Evolutionary conservation across 202 grass and related monocot species (phyloP).

Genomic region (Musa balbisiana): DNA sequence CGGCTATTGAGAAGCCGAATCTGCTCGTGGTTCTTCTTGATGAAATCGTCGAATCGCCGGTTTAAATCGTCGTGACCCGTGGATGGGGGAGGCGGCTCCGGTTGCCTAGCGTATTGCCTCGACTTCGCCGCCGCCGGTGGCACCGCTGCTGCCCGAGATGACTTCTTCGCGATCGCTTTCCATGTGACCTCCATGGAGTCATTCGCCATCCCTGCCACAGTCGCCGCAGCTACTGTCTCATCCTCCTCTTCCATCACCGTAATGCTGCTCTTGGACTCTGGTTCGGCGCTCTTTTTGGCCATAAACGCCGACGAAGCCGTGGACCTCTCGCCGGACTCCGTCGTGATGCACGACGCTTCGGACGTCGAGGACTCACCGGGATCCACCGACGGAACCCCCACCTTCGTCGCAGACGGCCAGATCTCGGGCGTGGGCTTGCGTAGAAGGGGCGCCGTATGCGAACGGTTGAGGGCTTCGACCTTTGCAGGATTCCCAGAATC

Average conservation of each 20-base stretch:
- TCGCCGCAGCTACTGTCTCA: no score
- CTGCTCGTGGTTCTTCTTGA: constrained; percentile 72
- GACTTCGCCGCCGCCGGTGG: constrained; percentile 19
- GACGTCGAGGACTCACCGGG: constrained; percentile 20
- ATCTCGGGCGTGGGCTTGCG: constrained; percentile 11
- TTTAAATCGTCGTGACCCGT: constrained; percentile 60
- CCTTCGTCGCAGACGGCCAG: constrained; percentile 13
- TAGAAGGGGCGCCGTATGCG: no score
- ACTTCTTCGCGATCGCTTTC: not conserved
- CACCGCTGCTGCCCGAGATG: constrained; percentile 42
- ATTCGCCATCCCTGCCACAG: no score
- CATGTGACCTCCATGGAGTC: not conserved
- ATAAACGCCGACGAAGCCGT: constrained; percentile 16
- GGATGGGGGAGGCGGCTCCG: constrained; percentile 30
- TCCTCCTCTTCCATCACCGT: no score
- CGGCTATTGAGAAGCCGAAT: constrained; percentile 24
- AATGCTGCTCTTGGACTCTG: no score
- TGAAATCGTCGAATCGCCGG: constrained; percentile 76
- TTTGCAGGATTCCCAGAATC: no score
- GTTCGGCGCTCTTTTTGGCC: constrained; percentile 16
- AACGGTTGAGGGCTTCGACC: no score
- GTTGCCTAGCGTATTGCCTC: not conserved
- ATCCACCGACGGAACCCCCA: not conserved
- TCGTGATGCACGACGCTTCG: constrained; percentile 15
- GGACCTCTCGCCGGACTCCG: constrained; percentile 44